Base-by-base conservation (phyloP, 192 early-diverging fungal species). In the Nowakowskiella sp. region DNA sequence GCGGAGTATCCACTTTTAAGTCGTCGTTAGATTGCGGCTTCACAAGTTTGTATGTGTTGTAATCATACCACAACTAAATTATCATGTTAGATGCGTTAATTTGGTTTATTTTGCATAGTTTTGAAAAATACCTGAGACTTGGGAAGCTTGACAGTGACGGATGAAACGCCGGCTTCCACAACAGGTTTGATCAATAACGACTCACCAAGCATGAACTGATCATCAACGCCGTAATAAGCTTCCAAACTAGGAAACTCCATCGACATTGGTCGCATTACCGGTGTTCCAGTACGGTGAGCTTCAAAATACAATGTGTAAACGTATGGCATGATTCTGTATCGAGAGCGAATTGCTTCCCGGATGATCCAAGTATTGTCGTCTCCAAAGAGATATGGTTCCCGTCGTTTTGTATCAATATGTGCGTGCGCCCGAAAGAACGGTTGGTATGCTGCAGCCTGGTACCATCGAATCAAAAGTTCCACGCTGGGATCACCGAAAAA, bases 351-450 rank as follows among this genome's bases (percentile, higher is more conserved):
- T 5, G 87, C 85, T 6, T 78, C 70, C 22, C 96, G 87, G 45
- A 95, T 89, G 48, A 76, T 70, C 1, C 64, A 53, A 21, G 87
- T 85, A 30, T 86, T 84, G 1, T 87, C 86, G 58, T 95, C 92
- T 30, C 88, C 91, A 68, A 89, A 80, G 21, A 97, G 55, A 88
- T 92, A 99, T 4, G 96, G 96, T 62, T 99, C 96, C 30, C 93
- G 84, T 27, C 96, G 85, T 62, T 91, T 94, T 23, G 92, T 91
- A 68, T 97, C 93, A 49, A 97, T 87, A 64, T 99, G 93, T 2
- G 96, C 91, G 64, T 99, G 96, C 1, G 83, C 96, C 25, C 96
- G 84, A 81, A 95, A 91, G 69, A 99, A 99, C 7, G 96, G 96
- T 53, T 97, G 90, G 70, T 87, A 93, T 27, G 85, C 82, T 6